Evolutionary conservation across 129 eudicot genomes (phyloP).

Genomic region (Centella asiatica): DNA sequence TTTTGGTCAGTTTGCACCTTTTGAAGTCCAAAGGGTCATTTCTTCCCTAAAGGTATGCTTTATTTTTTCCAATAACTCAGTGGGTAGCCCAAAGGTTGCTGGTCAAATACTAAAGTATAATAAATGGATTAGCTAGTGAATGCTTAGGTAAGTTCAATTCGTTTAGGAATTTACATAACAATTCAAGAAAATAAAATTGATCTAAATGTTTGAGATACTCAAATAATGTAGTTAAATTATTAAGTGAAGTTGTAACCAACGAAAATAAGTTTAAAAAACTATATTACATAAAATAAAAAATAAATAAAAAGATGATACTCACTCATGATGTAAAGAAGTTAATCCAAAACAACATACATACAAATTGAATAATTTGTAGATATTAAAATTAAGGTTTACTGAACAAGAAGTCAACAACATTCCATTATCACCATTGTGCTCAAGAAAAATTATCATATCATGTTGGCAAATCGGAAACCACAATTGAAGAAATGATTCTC

Average conservation of each 20-base stretch:
- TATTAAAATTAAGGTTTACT: too few relatives aligned
- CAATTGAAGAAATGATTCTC: not conserved
- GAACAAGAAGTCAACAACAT: constrained; percentile 6
- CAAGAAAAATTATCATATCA: not conserved
- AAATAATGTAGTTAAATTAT: too few relatives aligned
- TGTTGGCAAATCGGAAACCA: constrained; percentile 17
- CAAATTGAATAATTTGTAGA: not conserved
- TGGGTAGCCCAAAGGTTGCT: not conserved
- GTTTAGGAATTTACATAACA: not conserved
- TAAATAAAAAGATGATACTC: too few relatives aligned
- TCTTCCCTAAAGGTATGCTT: not conserved
- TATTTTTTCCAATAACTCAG: not conserved
- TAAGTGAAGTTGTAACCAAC: too few relatives aligned
- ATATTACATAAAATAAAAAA: too few relatives aligned
- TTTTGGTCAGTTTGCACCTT: too few relatives aligned
- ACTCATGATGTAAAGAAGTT: too few relatives aligned
- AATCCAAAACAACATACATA: too few relatives aligned
- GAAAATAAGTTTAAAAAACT: too few relatives aligned
- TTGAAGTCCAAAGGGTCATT: not conserved
- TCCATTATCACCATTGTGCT: not conserved
- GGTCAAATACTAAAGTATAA: not conserved
- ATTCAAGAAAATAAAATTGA: too few relatives aligned
- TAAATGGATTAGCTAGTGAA: too few relatives aligned
- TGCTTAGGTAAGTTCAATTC: not conserved
- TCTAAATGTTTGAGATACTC: too few relatives aligned